These are phyloP conservation scores for Ceratocystis variospora DNA, from an alignment of 2,329 filamentous ascomycete genomes.

Conservation along the genomic window DNA sequence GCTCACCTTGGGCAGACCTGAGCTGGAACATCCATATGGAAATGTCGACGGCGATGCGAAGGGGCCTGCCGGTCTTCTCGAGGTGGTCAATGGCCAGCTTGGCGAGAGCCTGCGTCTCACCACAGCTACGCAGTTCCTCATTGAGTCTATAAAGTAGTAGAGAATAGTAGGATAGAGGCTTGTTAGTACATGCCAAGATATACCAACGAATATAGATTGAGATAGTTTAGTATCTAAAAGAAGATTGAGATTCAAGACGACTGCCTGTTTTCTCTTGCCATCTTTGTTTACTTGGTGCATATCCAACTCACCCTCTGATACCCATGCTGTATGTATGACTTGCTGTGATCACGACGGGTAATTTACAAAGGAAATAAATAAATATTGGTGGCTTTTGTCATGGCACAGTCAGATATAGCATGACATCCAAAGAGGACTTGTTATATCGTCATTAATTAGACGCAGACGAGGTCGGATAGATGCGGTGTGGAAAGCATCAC, in stretches of 20 bases:
- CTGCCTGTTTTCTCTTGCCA: too few species aligned
- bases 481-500: background rate
- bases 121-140: conserved; percentile 66
- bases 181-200: conserved; percentile 3
- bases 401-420: too few species aligned
- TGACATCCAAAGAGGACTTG: too few species aligned
- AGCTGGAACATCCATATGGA: conserved; percentile 96
- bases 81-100: conserved; percentile 71
- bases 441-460: too few species aligned
- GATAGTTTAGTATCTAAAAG: background rate
- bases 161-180: too few species aligned
- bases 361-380: too few species aligned
- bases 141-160: conserved; percentile 51
- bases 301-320: conserved; percentile 44
- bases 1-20: conserved; percentile 58
- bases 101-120: conserved; percentile 64
- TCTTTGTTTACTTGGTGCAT: background rate
- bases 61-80: conserved; percentile 52
- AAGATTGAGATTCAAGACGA: background rate
- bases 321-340: conserved; percentile 34
- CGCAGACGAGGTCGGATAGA: background rate
- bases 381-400: too few species aligned
- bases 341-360: background rate
- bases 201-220: too few species aligned
- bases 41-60: conserved; percentile 83